These are phyloP conservation scores for Pueraria montana DNA, from an alignment of 306 rosid genomes.

Conservation along the genomic window DNA sequence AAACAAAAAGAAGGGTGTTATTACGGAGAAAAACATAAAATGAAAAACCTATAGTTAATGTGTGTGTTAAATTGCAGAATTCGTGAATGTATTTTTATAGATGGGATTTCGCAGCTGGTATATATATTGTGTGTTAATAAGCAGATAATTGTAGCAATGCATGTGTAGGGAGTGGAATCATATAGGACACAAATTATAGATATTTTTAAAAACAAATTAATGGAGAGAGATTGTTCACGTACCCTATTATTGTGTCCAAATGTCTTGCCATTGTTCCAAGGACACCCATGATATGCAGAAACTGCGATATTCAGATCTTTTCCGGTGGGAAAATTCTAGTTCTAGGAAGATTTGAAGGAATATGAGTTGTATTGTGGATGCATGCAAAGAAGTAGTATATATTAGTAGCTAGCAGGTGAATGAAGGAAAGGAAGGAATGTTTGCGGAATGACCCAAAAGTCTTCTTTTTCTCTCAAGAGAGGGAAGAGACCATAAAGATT, in stretches of 20 bases:
- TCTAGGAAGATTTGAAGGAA: conserved; percentile 24
- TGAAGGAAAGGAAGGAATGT: conserved; percentile 66
- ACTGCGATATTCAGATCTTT: not conserved
- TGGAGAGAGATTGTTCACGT: conserved; percentile 42
- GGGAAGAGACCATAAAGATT: conserved; percentile 39
- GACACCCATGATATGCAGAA: conserved; percentile 66
- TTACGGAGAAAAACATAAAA: conserved; percentile 3
- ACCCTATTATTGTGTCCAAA: conserved; percentile 77
- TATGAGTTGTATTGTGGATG: conserved; percentile 32
- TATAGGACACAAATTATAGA: not conserved
- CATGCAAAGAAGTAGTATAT: conserved; percentile 23
- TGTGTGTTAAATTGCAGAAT: too few species aligned
- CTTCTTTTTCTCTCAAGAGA: conserved; percentile 62
- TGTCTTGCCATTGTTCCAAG: conserved; percentile 72
- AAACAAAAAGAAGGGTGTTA: conserved; percentile 1
- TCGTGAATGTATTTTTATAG: too few species aligned
- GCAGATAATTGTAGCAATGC: not conserved
- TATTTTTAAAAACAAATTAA: not conserved
- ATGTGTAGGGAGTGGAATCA: not conserved
- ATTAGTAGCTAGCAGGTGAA: not conserved
- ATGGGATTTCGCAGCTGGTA: not conserved
- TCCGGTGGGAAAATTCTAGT: not conserved
- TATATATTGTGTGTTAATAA: not conserved
- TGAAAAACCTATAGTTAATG: not conserved
- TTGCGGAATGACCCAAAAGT: conserved; percentile 48